Percentiles rank a stretch among this genome's conserved stretches.
phyloP scores from a whole-genome alignment of 441 rosid genomes.

The Eruca vesicaria region DNA sequence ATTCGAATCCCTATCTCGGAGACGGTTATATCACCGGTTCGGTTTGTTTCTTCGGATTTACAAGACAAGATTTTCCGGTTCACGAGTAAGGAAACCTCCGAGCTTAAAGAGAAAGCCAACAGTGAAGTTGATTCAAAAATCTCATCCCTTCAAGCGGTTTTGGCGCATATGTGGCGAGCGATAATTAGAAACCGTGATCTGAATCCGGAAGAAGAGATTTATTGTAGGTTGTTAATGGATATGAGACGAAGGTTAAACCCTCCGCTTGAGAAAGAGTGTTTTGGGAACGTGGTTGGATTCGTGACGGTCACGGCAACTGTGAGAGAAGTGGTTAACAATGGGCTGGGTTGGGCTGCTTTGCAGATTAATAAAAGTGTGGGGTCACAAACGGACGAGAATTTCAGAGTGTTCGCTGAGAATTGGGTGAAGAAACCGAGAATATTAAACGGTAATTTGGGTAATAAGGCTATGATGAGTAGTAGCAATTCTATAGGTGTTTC shows the following conservation, averaged over 20 bases:
- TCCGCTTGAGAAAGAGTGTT: background rate
- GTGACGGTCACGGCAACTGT: slow-evolving; percentile 7
- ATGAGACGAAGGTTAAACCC: slow-evolving; percentile 3
- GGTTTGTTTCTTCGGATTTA: background rate
- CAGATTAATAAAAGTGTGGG: slow-evolving; percentile 25
- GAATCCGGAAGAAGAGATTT: background rate
- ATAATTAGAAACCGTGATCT: background rate
- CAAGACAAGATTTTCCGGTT: background rate
- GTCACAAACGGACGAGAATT: background rate
- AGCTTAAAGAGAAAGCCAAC: background rate
- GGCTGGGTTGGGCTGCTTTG: slow-evolving; percentile 28
- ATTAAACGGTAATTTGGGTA: too few relatives aligned
- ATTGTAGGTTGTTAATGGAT: background rate
- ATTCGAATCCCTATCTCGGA: slow-evolving; percentile 24
- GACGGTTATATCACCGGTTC: background rate
- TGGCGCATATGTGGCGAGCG: background rate
- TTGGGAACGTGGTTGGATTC: slow-evolving; percentile 21
- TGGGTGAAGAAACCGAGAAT: background rate
- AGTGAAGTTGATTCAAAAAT: background rate
- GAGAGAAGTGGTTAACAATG: background rate
- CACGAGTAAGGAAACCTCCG: background rate
- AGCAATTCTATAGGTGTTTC: background rate
- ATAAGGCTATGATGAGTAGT: too few relatives aligned
- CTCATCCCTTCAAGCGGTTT: background rate
- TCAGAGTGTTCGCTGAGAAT: background rate